Percentiles rank a stretch among this genome's conserved stretches.
These are phyloP conservation scores for Paracamarosporium sp. DNA, from an alignment of 2,329 filamentous ascomycete species.

Conservation along the genomic window DNA sequence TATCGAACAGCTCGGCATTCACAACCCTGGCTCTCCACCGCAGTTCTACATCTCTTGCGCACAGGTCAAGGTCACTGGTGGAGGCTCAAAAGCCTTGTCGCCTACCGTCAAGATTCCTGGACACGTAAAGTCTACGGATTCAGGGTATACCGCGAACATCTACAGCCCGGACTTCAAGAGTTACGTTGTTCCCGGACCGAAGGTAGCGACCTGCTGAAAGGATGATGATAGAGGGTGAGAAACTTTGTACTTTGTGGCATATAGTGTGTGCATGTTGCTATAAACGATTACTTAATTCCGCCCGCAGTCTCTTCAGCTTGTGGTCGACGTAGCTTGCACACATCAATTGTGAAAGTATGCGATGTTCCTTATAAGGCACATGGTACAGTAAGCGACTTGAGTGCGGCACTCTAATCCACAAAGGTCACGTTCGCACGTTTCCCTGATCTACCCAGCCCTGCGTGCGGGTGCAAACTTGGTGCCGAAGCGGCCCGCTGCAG, in stretches of 20 bases:
- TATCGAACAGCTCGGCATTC: conserved; percentile 57
- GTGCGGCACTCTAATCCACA: too few relatives aligned
- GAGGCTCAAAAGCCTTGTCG: conserved; percentile 30
- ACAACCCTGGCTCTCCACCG: conserved; percentile 46
- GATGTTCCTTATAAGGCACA: too few relatives aligned
- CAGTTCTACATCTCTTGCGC: conserved; percentile 51
- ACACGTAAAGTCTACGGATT: conserved; percentile 41
- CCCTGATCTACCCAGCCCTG: too few relatives aligned
- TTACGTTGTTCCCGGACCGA: conserved; percentile 45
- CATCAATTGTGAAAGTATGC: too few relatives aligned
- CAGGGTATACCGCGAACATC: conserved; percentile 48
- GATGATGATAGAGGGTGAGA: neutral
- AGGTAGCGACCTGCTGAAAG: conserved; percentile 44
- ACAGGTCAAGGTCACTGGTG: conserved; percentile 55
- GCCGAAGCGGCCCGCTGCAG: conserved; percentile 1
- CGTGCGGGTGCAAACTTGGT: neutral
- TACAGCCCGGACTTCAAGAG: conserved; percentile 44
- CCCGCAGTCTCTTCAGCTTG: neutral
- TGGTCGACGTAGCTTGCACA: too few relatives aligned
- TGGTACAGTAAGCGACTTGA: too few relatives aligned
- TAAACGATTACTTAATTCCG: neutral
- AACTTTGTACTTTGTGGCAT: neutral
- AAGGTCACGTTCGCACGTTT: too few relatives aligned
- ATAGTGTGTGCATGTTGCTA: neutral
- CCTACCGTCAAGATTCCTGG: conserved; percentile 43